Evolutionary conservation across 1,284 basidiomycete genomes (phyloP).

Genomic region (Ganoderma resinaceum): DNA sequence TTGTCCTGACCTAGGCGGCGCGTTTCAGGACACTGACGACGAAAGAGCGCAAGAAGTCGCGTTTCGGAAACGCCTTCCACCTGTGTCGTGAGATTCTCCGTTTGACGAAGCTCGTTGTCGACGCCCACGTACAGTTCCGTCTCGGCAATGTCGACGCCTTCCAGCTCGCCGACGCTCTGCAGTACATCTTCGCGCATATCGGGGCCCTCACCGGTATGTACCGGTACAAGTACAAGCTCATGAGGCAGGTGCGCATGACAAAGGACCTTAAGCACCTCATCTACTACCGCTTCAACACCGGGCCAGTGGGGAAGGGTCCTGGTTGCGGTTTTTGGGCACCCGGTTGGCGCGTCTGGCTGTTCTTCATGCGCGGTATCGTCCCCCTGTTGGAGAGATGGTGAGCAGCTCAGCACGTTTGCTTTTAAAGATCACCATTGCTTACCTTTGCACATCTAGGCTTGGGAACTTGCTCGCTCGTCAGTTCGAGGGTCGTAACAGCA

Average conservation of each 20-base stretch:
- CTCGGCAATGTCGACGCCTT: conserved; percentile 99
- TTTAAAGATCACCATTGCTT: background rate
- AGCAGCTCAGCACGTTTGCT: conserved; percentile 28
- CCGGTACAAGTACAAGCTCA: conserved; percentile 99
- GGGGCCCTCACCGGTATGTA: conserved; percentile 99
- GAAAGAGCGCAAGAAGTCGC: conserved; percentile 99
- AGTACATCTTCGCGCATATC: conserved; percentile 98
- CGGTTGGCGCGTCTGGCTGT: conserved; percentile 99
- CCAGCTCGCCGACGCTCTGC: conserved; percentile 97
- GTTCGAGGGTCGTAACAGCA: conserved; percentile 97
- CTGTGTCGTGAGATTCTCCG: conserved; percentile 97
- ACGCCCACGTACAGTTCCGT: conserved; percentile 98
- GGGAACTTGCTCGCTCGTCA: conserved; percentile 98
- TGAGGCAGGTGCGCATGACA: conserved; percentile 99
- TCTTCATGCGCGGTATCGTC: conserved; percentile 99
- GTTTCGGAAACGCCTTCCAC: conserved; percentile 99
- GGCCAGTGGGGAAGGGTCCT: conserved; percentile 98
- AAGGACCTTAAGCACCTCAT: conserved; percentile 99
- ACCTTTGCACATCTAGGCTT: conserved; percentile 58
- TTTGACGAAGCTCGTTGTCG: conserved; percentile 97
- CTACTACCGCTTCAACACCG: conserved; percentile 99
- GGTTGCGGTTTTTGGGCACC: conserved; percentile 99
- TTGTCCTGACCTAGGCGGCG: background rate
- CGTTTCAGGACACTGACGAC: conserved; percentile 89
- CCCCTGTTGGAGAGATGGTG: conserved; percentile 95